phyloP scores from a whole-genome alignment of 192 early-diverging fungal genomes.

The Backusella psychrophila region DNA sequence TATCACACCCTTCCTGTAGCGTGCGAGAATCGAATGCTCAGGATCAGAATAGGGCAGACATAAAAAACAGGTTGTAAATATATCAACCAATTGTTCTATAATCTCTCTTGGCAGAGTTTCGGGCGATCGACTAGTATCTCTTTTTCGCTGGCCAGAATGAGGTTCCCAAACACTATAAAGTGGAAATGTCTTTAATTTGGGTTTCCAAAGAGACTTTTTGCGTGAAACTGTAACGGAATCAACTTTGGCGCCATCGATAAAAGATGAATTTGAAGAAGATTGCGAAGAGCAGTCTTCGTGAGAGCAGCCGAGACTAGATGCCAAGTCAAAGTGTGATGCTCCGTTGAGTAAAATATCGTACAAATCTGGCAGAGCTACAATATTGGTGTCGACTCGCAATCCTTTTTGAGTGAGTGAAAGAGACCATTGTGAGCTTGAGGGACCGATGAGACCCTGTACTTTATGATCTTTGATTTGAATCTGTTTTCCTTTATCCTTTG shows the following conservation, averaged over 20 bases:
- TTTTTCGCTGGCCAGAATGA: background rate
- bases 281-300: background rate
- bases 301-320: background rate
- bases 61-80: constrained; percentile 32
- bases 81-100: constrained; percentile 23
- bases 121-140: constrained; percentile 6
- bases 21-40: constrained; percentile 7
- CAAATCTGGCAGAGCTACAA: constrained; percentile 26
- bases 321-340: constrained; percentile 10
- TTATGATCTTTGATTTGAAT: background rate
- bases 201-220: constrained; percentile 1
- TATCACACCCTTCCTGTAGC: constrained; percentile 7
- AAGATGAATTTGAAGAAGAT: background rate
- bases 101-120: background rate
- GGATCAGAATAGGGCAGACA: constrained; percentile 25
- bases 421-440: constrained; percentile 10
- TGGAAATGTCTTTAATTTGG: constrained; percentile 16
- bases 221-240: background rate
- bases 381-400: constrained; percentile 29
- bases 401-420: constrained; percentile 27
- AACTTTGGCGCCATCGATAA: background rate
- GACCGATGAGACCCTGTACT: background rate
- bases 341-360: constrained; percentile 29
- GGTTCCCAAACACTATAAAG: constrained; percentile 36
- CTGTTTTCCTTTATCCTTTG: background rate